Conservation (phyloP, 345 rosid species). For the Melaleuca quinquenervia region DNA sequence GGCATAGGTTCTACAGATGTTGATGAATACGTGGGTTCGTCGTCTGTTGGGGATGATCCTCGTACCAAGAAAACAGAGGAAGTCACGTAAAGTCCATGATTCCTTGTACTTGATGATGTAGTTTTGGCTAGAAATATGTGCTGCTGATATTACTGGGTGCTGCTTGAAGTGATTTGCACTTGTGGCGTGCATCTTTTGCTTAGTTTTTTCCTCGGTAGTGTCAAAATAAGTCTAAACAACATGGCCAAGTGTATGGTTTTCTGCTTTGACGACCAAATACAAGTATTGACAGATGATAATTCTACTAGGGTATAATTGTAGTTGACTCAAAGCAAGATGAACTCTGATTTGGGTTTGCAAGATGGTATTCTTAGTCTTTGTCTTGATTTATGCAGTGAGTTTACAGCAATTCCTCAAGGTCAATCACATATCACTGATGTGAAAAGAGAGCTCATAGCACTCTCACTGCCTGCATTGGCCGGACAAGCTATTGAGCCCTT, state of each 20-base stretch:
- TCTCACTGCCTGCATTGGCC: constrained; percentile 79
- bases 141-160: not conserved
- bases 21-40: constrained; percentile 11
- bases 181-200: not conserved
- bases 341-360: not conserved
- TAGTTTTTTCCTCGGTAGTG: not conserved
- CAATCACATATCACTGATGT: constrained; percentile 27
- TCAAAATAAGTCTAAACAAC: not conserved
- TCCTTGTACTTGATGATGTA: not conserved
- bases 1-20: constrained; percentile 27
- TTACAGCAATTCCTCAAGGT: constrained; percentile 2
- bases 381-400: constrained; percentile 25
- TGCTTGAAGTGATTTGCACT: not conserved
- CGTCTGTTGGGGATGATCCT: constrained; percentile 13
- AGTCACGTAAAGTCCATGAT: constrained; percentile 30
- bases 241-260: not conserved
- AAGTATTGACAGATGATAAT: not conserved
- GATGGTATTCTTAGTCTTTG: not conserved
- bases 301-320: not conserved
- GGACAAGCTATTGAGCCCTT: constrained; percentile 92
- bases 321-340: not conserved
- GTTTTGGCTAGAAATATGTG: not conserved
- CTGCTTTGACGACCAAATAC: not conserved
- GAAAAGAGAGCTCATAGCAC: constrained; percentile 62
- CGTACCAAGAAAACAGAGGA: constrained; percentile 9